phyloP scores from a whole-genome alignment of 208 protist genomes.

The Leishmania turanica region DNA sequence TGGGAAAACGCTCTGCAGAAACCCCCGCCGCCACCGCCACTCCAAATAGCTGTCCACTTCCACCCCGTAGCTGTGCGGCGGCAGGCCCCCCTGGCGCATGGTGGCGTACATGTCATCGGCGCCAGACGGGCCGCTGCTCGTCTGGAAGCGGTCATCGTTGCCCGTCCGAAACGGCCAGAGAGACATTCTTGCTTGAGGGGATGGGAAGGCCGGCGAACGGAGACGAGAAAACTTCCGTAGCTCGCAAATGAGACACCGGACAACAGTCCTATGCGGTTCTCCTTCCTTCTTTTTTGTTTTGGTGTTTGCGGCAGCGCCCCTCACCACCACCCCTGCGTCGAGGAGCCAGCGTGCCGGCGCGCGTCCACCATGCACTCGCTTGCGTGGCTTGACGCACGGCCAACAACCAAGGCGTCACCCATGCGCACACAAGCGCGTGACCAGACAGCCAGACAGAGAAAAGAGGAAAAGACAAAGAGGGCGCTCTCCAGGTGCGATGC shows the following conservation, averaged over 20 bases:
- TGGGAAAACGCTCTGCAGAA: constrained; percentile 82
- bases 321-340: no score
- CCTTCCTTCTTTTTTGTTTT: background rate
- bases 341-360: background rate
- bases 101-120: constrained; percentile 71
- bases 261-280: background rate
- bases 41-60: constrained; percentile 79
- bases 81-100: constrained; percentile 55
- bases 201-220: background rate
- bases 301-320: background rate
- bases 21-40: constrained; percentile 83
- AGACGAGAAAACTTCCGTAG: background rate
- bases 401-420: background rate
- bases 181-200: constrained; percentile 38
- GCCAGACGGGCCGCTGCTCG: constrained; percentile 12
- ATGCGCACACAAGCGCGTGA: background rate
- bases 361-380: background rate
- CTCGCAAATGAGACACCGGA: background rate
- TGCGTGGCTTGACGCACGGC: background rate
- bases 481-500: background rate
- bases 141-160: constrained; percentile 87
- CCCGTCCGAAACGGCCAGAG: constrained; percentile 87
- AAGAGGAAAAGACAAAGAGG: background rate
- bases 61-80: constrained; percentile 58
- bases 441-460: background rate